Evolutionary conservation across 345 rosid species (phyloP).

Genomic region (Acer campestre): DNA sequence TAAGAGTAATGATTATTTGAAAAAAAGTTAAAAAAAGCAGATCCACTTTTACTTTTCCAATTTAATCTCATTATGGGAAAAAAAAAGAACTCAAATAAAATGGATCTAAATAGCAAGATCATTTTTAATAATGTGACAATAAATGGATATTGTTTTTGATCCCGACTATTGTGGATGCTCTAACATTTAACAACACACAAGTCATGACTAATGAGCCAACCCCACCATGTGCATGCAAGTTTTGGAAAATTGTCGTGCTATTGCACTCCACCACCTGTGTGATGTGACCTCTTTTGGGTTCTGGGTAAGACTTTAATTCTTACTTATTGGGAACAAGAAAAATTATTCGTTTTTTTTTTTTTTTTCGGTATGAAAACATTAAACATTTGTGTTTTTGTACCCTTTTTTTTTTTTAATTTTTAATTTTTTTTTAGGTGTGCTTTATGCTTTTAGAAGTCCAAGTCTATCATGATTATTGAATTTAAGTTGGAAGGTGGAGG

Average conservation of each 20-base stretch:
- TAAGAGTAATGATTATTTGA: too few relatives aligned
- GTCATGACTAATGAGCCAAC: not conserved
- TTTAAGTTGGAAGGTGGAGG: not conserved
- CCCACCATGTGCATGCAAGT: constrained; percentile 24
- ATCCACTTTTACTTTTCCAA: too few relatives aligned
- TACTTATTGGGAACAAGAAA: not conserved
- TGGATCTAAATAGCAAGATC: too few relatives aligned
- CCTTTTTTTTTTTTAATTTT: too few relatives aligned
- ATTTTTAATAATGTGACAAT: too few relatives aligned
- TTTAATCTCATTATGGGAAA: too few relatives aligned
- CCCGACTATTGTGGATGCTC: too few relatives aligned
- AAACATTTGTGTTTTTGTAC: too few relatives aligned
- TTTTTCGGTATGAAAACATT: not conserved
- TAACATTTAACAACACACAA: not conserved
- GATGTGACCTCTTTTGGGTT: not conserved
- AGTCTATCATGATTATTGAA: not conserved
- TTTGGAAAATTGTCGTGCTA: not conserved
- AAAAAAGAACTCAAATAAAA: too few relatives aligned
- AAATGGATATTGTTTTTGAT: too few relatives aligned
- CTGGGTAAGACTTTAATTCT: not conserved
- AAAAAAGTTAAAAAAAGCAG: too few relatives aligned
- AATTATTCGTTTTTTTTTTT: not conserved
- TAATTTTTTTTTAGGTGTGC: too few relatives aligned
- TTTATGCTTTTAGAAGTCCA: not conserved
- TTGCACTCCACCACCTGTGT: not conserved